Evolutionary conservation across 1,139 yeast genomes (phyloP), one percentile per base, ranked within the genome.

Genomic region (Wickerhamomyces sp.): DNA sequence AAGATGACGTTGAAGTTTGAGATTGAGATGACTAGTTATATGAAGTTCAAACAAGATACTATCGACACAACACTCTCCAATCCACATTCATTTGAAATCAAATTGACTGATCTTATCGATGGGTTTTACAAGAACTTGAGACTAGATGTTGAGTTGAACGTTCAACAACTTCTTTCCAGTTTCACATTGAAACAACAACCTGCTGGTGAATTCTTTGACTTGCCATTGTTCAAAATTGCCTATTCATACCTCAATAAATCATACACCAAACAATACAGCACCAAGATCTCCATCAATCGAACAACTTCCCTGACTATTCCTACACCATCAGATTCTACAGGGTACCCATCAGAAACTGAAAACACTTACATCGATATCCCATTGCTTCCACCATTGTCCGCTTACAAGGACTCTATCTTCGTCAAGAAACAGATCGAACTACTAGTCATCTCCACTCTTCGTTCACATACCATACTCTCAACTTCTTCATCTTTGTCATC

Each of bases 401-500:
- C 66, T 2, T 44, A 55, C 25, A 53, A 58, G 31, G 66, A 66
- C 41, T 57, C 58, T 2, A 37, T 52, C 1, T 57, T 54, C 38
- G 57, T 61, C 2, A 56, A 58, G 41, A 51, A 66, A 28, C 58
- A 59, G 33, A 56, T 62, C 5, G 70, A 66, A 38, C 38, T 61
- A 17, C 37, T 58, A 7, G 48, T 64, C 6, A 42, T 59, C 5
- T 44, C 55, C 7, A 41, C 49, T 2, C 40, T 64, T 17, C 36
- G 41, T 13, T 26, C 29, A 3, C 7, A 19, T 19, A n/a, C n/a
- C n/a, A n/a, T n/a, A n/a, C n/a, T n/a, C n/a, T n/a, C n/a, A n/a
- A n/a, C n/a, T n/a, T n/a, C n/a, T n/a, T n/a, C n/a, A n/a, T n/a
- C n/a, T n/a, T n/a, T n/a, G n/a, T n/a, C n/a, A n/a, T n/a, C n/a